Base-by-base conservation (phyloP, 345 rosid species). In the Mercurialis annua region DNA sequence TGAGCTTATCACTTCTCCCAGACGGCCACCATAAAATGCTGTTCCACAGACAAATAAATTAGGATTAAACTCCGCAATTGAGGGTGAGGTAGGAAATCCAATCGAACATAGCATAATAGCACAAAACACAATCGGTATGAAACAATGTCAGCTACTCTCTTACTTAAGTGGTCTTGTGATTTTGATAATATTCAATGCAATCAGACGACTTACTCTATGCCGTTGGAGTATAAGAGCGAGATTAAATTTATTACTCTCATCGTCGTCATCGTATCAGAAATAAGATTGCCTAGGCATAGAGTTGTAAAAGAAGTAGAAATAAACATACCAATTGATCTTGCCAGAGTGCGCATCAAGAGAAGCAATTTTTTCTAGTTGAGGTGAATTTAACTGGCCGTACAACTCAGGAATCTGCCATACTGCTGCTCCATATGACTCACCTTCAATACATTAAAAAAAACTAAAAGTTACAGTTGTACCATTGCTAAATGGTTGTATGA, bases 341-440 rank as follows among this genome's bases (percentile, higher is more conserved):
- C 92, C 83, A 76, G 59, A 84, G 75, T 86, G 95, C 26, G 80
- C 82, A 86, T 91, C 95, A 68, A 94, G 99, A 12, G 87, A 84
- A 2, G 97, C 90, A 64, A 87, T 72, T 58, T 76, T 82, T 79
- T 89, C 99, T 83, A 87, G 52, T 46, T 91, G 97, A 64, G 96
- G 95, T 2, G 96, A 91, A 82, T 76, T 90, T 46, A 83, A 49
- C 63, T 89, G 97, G 57, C 97, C 96, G 65, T 91, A 87, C 52
- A 94, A 68, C 87, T 94, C 99, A n/a, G 95, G 99, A 51, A 94
- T 91, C 80, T 82, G 95, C 97, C 97, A 94, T 52, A 89, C 82
- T 12, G 96, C 96, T 14, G 99, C 97, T 74, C 95, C 97, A 53
- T 74, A 86, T 17, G 95, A 81, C 57, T 91, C 97, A 34, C 91